These are phyloP conservation scores for Alternaria sp. DNA, from an alignment of 2,329 filamentous ascomycete genomes.

Conservation along the genomic window DNA sequence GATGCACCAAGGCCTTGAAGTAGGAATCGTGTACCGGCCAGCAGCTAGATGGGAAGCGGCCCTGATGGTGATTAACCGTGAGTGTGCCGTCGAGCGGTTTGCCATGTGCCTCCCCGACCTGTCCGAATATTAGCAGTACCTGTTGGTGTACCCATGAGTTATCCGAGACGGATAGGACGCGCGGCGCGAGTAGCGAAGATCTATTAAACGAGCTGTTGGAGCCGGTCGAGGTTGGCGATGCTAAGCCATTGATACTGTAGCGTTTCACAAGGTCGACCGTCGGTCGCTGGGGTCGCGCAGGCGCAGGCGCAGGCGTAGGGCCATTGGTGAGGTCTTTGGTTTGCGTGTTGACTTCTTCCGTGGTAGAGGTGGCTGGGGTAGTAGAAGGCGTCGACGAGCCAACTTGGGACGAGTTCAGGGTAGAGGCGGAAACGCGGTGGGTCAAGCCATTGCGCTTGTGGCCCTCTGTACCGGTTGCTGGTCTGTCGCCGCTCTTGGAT, in stretches of 20 bases:
- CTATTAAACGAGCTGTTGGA: conserved; percentile 61
- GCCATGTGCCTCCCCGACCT: conserved; percentile 75
- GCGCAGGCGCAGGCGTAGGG: conserved; percentile 53
- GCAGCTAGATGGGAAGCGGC: conserved; percentile 79
- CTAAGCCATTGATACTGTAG: conserved; percentile 65
- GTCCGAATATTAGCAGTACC: conserved; percentile 80
- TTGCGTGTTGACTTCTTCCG: conserved; percentile 72
- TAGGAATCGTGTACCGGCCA: conserved; percentile 91
- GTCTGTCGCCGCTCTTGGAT: conserved; percentile 59
- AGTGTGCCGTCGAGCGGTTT: conserved; percentile 79
- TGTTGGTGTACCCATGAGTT: conserved; percentile 95
- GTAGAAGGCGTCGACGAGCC: conserved; percentile 76
- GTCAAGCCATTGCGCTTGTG: conserved; percentile 50
- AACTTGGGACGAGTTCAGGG: conserved; percentile 63
- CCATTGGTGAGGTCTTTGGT: conserved; percentile 61
- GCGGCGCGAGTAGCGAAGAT: conserved; percentile 81
- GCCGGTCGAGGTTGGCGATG: conserved; percentile 61
- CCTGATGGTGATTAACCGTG: conserved; percentile 81
- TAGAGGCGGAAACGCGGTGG: conserved; percentile 68
- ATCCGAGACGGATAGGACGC: conserved; percentile 79
- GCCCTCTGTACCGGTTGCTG: conserved; percentile 27
- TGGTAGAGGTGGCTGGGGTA: conserved; percentile 72
- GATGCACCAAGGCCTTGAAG: conserved; percentile 90
- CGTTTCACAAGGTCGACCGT: conserved; percentile 59
- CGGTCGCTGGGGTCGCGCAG: conserved; percentile 56